Conservation (phyloP, 2,329 filamentous ascomycete species). For the Aspergillus ochraceoroseus region DNA sequence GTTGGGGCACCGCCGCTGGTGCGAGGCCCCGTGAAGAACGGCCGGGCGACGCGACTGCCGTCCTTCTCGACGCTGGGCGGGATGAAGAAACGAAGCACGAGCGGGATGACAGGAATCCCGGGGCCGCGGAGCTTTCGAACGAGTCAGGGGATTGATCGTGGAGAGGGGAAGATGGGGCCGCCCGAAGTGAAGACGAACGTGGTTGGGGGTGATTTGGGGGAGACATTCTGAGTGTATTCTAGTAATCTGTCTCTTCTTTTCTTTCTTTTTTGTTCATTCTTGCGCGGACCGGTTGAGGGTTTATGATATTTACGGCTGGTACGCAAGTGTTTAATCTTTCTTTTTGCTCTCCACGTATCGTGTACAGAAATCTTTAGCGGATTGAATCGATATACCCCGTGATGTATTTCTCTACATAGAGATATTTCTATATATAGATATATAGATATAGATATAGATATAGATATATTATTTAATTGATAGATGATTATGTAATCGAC, state of each 20-base stretch:
- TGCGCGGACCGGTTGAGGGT: slow-evolving; percentile 5
- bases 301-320: slow-evolving; percentile 23
- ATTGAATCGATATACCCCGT: too few relatives aligned
- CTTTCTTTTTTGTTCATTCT: slow-evolving; percentile 7
- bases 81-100: slow-evolving; percentile 51
- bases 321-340: slow-evolving; percentile 8
- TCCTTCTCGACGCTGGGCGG: slow-evolving; percentile 49
- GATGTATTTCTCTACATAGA: too few relatives aligned
- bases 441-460: too few relatives aligned
- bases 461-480: too few relatives aligned
- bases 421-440: too few relatives aligned
- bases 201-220: slow-evolving; percentile 53
- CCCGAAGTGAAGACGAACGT: slow-evolving; percentile 48
- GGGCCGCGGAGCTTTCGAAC: slow-evolving; percentile 40
- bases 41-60: slow-evolving; percentile 36
- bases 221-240: slow-evolving; percentile 48
- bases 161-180: slow-evolving; percentile 46
- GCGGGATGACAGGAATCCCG: slow-evolving; percentile 40
- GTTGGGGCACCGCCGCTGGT: slow-evolving; percentile 43
- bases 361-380: too few relatives aligned
- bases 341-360: too few relatives aligned
- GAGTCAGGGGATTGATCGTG: slow-evolving; percentile 33
- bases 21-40: slow-evolving; percentile 24
- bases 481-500: too few relatives aligned
- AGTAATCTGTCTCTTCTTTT: slow-evolving; percentile 5